Conservation (phyloP, 768 basidiomycete genomes). For the Amanita polypyramis region DNA sequence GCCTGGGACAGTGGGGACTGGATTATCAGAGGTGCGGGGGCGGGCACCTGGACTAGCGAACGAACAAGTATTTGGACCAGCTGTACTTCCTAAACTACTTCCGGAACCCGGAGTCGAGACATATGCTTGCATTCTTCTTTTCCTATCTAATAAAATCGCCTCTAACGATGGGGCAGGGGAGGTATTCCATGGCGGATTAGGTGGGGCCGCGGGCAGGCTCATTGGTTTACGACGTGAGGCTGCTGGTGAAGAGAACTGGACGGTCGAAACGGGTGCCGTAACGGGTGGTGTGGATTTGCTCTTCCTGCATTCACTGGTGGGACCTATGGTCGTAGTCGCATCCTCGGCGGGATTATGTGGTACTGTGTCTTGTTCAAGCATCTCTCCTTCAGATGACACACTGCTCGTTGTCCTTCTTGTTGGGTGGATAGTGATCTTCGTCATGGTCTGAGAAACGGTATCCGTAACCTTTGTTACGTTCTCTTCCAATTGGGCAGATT, state of each 20-base stretch:
- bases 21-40: not conserved
- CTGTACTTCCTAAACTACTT: not conserved
- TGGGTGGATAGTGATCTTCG: not conserved
- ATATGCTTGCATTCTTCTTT: conserved; percentile 31
- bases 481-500: not conserved
- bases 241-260: not conserved
- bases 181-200: conserved; percentile 20
- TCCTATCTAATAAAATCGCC: conserved; percentile 57
- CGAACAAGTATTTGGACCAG: not conserved
- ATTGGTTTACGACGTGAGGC: conserved; percentile 4
- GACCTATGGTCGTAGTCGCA: not conserved
- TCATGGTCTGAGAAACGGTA: not conserved
- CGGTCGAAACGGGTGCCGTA: not conserved
- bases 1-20: conserved; percentile 10
- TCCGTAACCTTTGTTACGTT: not conserved
- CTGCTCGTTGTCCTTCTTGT: not conserved
- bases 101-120: conserved; percentile 10
- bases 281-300: no score
- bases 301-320: no score
- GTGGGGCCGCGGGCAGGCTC: conserved; percentile 8
- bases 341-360: not conserved
- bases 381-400: not conserved
- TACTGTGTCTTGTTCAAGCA: not conserved
- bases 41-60: not conserved
- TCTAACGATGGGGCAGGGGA: conserved; percentile 54